Conservation (phyloP, 192 early-diverging fungal genomes). For the Coemansia reversa region DNA sequence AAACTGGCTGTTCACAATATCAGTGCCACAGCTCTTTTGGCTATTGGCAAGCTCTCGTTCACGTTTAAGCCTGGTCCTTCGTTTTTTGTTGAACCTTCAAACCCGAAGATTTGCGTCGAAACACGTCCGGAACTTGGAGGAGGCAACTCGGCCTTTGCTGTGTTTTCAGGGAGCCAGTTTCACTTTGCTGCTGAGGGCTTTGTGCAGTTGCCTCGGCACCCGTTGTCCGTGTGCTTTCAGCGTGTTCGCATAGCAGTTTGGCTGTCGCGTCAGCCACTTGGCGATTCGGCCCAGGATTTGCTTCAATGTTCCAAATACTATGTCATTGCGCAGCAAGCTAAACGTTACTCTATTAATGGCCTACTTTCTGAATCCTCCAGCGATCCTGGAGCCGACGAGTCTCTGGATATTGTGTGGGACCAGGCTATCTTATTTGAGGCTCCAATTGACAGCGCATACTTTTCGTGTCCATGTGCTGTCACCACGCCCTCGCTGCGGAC, state of each 20-base stretch:
- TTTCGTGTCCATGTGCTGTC: slow-evolving; percentile 42
- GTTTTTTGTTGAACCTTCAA: slow-evolving; percentile 29
- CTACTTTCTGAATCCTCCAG: not conserved
- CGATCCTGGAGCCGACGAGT: not conserved
- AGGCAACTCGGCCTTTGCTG: slow-evolving; percentile 12
- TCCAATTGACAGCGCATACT: slow-evolving; percentile 32
- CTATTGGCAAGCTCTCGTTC: not conserved
- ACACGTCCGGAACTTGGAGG: slow-evolving; percentile 34
- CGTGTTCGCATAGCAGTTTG: slow-evolving; percentile 33
- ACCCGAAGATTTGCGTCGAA: slow-evolving; percentile 29
- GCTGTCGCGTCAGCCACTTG: slow-evolving; percentile 31
- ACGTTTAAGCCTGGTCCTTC: slow-evolving; percentile 28
- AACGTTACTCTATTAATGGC: not conserved
- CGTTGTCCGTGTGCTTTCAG: not conserved
- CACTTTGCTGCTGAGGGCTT: slow-evolving; percentile 48
- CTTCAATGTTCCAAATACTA: slow-evolving; percentile 15
- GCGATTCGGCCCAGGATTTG: slow-evolving; percentile 18
- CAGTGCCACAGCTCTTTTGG: not conserved
- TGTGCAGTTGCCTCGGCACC: slow-evolving; percentile 18
- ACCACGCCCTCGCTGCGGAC: slow-evolving; percentile 30
- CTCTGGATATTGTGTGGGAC: slow-evolving; percentile 11
- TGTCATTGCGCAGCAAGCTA: slow-evolving; percentile 18
- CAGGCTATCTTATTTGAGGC: slow-evolving; percentile 34
- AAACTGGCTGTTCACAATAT: not conserved
- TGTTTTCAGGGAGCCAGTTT: slow-evolving; percentile 42